Evolutionary conservation across 106 monocot genomes (phyloP).

Genomic region (Xerophyta viscosa): DNA sequence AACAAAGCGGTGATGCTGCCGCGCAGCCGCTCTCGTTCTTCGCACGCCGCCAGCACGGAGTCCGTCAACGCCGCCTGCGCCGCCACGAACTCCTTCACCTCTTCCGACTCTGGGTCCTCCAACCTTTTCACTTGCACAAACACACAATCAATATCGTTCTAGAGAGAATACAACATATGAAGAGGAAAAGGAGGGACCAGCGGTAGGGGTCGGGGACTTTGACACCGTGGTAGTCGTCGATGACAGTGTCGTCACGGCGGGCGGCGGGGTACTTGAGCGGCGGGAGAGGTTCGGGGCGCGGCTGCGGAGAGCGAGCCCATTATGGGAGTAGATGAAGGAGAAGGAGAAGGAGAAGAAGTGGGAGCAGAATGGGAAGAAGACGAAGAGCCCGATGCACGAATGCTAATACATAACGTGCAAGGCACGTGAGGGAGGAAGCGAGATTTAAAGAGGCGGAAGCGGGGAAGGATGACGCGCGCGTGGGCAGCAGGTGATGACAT

Average conservation of each 20-base stretch:
- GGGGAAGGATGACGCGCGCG: background rate
- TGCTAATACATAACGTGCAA: background rate
- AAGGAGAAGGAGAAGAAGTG: background rate
- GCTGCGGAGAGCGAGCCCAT: constrained; percentile 64
- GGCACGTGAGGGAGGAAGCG: background rate
- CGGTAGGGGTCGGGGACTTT: constrained; percentile 80
- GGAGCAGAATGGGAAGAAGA: constrained; percentile 1
- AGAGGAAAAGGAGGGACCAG: constrained; percentile 4
- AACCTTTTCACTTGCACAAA: constrained; percentile 32
- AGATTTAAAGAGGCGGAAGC: background rate
- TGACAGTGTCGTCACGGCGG: constrained; percentile 79
- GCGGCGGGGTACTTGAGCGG: constrained; percentile 63
- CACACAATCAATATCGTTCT: background rate
- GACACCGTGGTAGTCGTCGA: constrained; percentile 75
- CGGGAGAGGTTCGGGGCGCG: background rate
- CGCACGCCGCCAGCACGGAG: constrained; percentile 45
- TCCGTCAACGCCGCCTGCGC: constrained; percentile 57
- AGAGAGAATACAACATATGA: background rate
- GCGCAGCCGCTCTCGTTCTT: constrained; percentile 39
- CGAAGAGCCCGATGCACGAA: background rate
- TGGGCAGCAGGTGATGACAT: constrained; percentile 1
- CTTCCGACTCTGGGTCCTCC: constrained; percentile 90
- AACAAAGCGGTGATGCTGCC: constrained; percentile 42
- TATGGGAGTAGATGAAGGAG: background rate
- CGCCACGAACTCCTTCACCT: constrained; percentile 78